Evolutionary conservation across 306 rosid species (phyloP).

Genomic region (Abrus pulchellus): DNA sequence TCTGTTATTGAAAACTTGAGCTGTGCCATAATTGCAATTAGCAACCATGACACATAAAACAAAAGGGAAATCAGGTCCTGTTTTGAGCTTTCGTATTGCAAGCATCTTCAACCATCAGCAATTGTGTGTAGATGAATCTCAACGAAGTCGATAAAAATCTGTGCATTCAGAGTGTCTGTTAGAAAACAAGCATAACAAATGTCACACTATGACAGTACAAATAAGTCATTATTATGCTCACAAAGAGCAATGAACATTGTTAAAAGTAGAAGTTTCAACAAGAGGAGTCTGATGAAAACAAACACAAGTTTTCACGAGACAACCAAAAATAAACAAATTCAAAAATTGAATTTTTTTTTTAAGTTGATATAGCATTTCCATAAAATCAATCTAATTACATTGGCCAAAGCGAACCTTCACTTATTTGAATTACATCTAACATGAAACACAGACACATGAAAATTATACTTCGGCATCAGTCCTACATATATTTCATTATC

Average conservation of each 20-base stretch:
- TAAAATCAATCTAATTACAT: background rate
- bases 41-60: slow-evolving; percentile 42
- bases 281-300: slow-evolving; percentile 3
- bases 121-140: slow-evolving; percentile 16
- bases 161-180: background rate
- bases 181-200: slow-evolving; percentile 5
- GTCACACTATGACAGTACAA: background rate
- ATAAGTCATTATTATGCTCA: background rate
- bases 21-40: slow-evolving; percentile 42
- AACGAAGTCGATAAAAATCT: slow-evolving; percentile 37
- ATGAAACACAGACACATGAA: background rate
- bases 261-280: background rate
- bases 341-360: background rate
- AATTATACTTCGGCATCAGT: slow-evolving; percentile 7
- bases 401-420: background rate
- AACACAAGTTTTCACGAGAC: background rate
- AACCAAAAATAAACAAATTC: background rate
- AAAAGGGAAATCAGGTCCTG: slow-evolving; percentile 38
- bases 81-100: slow-evolving; percentile 49
- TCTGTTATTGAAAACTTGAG: slow-evolving; percentile 38
- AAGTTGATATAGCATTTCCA: background rate
- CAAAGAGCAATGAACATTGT: background rate
- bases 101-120: slow-evolving; percentile 49
- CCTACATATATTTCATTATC: background rate
- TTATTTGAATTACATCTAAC: background rate